Percentiles rank a stretch among this genome's conserved stretches.
Conservation (phyloP, 2,329 filamentous ascomycete genomes). For the Ophiostoma perfectum region DNA sequence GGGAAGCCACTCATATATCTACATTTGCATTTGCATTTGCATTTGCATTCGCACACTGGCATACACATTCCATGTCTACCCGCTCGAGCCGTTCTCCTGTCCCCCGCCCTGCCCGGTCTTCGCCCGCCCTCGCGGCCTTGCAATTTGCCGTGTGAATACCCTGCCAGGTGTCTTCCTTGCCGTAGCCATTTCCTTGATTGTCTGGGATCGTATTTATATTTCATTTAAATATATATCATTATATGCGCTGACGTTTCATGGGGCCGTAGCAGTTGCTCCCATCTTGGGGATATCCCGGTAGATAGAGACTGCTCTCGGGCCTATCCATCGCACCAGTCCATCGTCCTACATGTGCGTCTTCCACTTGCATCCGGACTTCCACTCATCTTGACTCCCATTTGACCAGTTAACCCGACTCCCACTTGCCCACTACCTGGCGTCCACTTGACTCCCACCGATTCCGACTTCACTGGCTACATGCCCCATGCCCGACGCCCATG, state of each 20-base stretch:
- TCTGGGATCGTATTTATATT: not conserved
- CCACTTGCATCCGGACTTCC: not conserved
- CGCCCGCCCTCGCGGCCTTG: not conserved
- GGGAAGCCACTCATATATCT: too few species aligned
- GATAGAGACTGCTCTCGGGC: not conserved
- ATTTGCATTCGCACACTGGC: too few species aligned
- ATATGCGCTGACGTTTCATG: not conserved
- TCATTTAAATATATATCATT: not conserved
- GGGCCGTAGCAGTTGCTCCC: not conserved
- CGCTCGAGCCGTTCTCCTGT: not conserved
- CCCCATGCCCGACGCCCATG: too few species aligned
- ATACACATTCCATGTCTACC: too few species aligned
- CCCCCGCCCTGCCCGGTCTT: not conserved
- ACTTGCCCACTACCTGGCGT: too few species aligned
- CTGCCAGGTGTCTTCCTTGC: not conserved
- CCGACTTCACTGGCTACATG: too few species aligned
- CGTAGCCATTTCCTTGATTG: constrained; percentile 1
- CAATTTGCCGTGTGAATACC: not conserved
- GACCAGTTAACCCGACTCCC: too few species aligned
- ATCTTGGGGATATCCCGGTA: not conserved
- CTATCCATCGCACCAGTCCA: not conserved
- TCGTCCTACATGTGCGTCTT: not conserved
- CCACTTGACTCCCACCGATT: too few species aligned
- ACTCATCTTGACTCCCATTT: not conserved
- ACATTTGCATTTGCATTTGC: not conserved